Percentiles rank a stretch among this genome's conserved stretches.
These are phyloP conservation scores for Citrus cavaleriei DNA, from an alignment of 345 rosid genomes.

Conservation along the genomic window DNA sequence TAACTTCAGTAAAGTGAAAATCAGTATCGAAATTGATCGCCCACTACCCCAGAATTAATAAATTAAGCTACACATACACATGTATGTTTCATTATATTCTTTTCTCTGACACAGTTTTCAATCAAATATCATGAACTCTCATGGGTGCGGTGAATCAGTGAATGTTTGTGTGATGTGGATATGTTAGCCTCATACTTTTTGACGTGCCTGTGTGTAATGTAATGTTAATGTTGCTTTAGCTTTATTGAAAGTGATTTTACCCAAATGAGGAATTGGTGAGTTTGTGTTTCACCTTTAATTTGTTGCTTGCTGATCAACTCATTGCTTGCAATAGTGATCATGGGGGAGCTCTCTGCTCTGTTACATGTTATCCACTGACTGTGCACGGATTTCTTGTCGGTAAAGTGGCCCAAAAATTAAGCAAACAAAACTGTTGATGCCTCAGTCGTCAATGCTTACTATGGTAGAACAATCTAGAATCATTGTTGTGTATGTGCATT, in stretches of 20 bases:
- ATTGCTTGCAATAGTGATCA: slow-evolving; percentile 12
- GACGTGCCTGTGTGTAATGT: slow-evolving; percentile 10
- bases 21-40: no score
- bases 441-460: slow-evolving; percentile 9
- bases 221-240: slow-evolving; percentile 12
- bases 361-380: slow-evolving; percentile 30
- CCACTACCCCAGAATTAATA: no score
- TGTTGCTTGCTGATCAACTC: neutral
- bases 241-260: slow-evolving; percentile 8
- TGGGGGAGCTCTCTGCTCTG: slow-evolving; percentile 14
- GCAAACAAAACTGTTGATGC: slow-evolving; percentile 21
- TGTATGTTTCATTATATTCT: neutral
- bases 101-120: neutral
- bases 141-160: neutral
- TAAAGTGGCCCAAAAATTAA: slow-evolving; percentile 28
- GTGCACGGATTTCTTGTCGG: slow-evolving; percentile 33
- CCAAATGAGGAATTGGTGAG: neutral
- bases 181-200: neutral
- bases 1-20: neutral
- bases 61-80: no score
- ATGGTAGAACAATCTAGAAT: slow-evolving; percentile 24
- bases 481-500: slow-evolving; percentile 11
- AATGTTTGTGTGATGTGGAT: neutral
- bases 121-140: neutral
- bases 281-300: neutral